These are phyloP conservation scores for Tricholoma saponaceum DNA, from an alignment of 768 basidiomycete genomes.

Conservation along the genomic window DNA sequence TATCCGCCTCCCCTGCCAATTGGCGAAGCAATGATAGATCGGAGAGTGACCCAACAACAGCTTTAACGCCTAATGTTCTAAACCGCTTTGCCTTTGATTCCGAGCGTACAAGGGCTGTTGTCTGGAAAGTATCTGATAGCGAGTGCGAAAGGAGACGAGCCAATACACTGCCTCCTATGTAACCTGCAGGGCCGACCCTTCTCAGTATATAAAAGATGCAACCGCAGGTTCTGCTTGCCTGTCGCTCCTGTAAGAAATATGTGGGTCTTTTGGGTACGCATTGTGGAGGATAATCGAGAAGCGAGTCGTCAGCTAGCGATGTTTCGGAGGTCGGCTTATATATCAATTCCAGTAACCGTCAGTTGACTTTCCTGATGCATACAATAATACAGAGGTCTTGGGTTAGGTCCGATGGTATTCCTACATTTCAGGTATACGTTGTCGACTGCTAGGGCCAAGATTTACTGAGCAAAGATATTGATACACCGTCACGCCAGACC, in stretches of 20 bases:
- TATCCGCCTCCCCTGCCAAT: slow-evolving; percentile 40
- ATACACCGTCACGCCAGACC: too few species aligned
- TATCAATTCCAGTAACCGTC: too few species aligned
- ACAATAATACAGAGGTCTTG: too few species aligned
- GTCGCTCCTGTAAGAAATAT: slow-evolving; percentile 49
- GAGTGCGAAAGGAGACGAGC: slow-evolving; percentile 41
- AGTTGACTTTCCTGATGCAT: too few species aligned
- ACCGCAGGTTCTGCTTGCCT: slow-evolving; percentile 22
- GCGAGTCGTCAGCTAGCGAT: not conserved
- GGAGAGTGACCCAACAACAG: slow-evolving; percentile 36
- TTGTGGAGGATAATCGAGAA: not conserved
- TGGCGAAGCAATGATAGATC: slow-evolving; percentile 35
- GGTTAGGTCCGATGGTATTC: too few species aligned
- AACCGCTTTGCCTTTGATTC: slow-evolving; percentile 33
- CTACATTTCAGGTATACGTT: too few species aligned
- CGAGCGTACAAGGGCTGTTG: slow-evolving; percentile 43
- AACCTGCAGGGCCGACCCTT: slow-evolving; percentile 30
- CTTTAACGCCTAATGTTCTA: slow-evolving; percentile 29
- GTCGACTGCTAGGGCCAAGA: too few species aligned
- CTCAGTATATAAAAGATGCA: not conserved
- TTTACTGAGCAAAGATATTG: too few species aligned
- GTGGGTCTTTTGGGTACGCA: slow-evolving; percentile 14
- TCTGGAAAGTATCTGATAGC: slow-evolving; percentile 34
- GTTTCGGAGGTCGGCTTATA: not conserved
- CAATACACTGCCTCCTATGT: slow-evolving; percentile 55